Base-by-base conservation (phyloP, 768 basidiomycete genomes). In the Leccinum incarnatum region DNA sequence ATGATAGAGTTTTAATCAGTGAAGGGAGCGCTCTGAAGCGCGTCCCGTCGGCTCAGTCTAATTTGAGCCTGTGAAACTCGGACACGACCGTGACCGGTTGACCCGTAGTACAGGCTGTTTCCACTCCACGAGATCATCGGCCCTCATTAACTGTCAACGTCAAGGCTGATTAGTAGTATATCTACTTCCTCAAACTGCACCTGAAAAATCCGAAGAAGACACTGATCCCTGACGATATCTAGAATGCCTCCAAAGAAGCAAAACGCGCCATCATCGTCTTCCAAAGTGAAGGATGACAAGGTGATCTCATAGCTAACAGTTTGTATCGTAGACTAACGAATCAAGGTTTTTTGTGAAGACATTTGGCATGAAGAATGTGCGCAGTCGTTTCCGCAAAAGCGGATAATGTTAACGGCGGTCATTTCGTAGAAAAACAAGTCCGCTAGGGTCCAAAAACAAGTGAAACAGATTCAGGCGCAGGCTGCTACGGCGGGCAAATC, bases 331-430 rank as follows among this genome's bases (percentile, higher is more conserved):
- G 57, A 69, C 65, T 74, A 64, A 69, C 61, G 71, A 64, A 63
- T 64, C 55, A 61, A 65, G 61, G 75, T 69, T 59, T 59, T 59
- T 55, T 62, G 59, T 55, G 56, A 75, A 92, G 91, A 93, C 91
- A 54, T 93, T 93, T 75, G 91, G 91, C 54, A 75, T 93, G 83
- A 93, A 93, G 81, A 92, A 93, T 74, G 91, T 91, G 61, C 64
- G 87, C 79, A 59, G 51, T 57, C 47, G 11, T 56, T 59, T 51
- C 42, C 48, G 17, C 32, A 34, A 53, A 53, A 50, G 50, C 32
- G 49, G 60, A n/a, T 57, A 57, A 55, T 30, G 57, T 53, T 54
- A 25, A 65, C 55, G 36, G n/a, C 34, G 40, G 56, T 59, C 42
- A 19, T 48, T 45, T 34, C 50, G 50, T 70, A 92, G 90, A 95